phyloP scores from a whole-genome alignment of 768 basidiomycete species.

The Naganishia kalamii region DNA sequence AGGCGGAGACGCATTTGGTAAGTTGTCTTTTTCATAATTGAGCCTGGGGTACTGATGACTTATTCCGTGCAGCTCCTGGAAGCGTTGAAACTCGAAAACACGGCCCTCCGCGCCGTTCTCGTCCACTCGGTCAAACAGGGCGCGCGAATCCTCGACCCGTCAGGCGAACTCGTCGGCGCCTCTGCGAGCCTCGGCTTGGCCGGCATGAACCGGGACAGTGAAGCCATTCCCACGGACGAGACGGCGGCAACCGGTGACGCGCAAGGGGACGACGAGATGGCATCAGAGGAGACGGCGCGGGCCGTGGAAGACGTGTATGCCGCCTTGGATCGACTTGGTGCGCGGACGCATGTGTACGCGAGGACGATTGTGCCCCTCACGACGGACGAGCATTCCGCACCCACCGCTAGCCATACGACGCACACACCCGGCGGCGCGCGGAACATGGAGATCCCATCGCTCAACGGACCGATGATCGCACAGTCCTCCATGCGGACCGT shows the following conservation, averaged over 20 bases:
- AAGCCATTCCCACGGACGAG: background rate
- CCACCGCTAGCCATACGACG: background rate
- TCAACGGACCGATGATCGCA: background rate
- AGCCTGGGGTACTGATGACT: no score
- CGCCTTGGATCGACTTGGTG: background rate
- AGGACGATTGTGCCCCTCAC: conserved; percentile 3
- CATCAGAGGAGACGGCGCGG: background rate
- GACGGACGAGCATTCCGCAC: background rate
- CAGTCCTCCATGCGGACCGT: conserved; percentile 7
- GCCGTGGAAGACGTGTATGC: conserved; percentile 12
- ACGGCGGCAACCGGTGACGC: background rate
- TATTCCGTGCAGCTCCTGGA: conserved; percentile 3
- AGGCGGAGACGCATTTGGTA: conserved; percentile 10
- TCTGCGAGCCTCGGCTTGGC: background rate
- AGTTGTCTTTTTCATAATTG: no score
- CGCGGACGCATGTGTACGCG: conserved; percentile 11
- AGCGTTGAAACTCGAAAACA: conserved; percentile 14
- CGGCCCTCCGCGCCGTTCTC: conserved; percentile 14
- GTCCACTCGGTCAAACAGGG: conserved; percentile 9
- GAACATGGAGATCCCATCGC: background rate
- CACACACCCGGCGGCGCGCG: no score
- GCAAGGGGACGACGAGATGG: background rate
- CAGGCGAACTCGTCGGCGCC: conserved; percentile 12
- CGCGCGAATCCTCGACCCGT: background rate
- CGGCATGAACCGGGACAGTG: background rate